Base-by-base conservation (phyloP, 805 yeast species). In the Groenewaldozyma salmanticensis region DNA sequence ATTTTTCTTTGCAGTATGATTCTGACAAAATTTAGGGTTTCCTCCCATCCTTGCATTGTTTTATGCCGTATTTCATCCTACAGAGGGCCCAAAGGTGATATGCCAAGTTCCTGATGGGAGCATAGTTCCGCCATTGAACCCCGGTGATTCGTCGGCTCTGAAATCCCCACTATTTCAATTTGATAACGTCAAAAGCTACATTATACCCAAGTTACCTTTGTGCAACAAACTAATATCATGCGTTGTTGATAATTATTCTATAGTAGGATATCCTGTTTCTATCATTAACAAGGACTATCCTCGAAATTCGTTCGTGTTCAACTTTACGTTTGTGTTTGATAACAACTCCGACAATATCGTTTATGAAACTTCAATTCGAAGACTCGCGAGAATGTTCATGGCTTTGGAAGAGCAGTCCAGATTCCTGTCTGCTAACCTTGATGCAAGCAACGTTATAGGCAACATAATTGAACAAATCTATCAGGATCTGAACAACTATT, bases 401-500 rank as follows among this genome's bases (percentile, higher is more conserved):
- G 94, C 86, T 0, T 64, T 92, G 35, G 98, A 92, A 52, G 96
- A 88, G 52, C 98, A 92, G 59, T 76, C 77, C 39, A 84, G 77
- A 51, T 65, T 83, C 34, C 59, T 92, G 22, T 84, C 95, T 4
- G 64, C 66, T 38, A 41, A 47, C 2, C 32, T 41, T 13, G 11
- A 35, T 16, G 19, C 33, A n/a, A 71, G 70, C 41, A n/a, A n/a
- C n/a, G 57, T 48, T 7, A 76, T 94, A 34, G 81, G 79, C 50
- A 80, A 84, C 50, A 66, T 90, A 40, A 74, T 92, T 18, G 86
- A 85, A 58, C 96, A 92, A 58, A 72, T 92, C n/a, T 88, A 71
- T 55, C 96, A 88, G 60, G 99, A 92, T 59, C 67, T 92, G 50
- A 94, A 92, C 62, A 86, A 84, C 57, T 94, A 88, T 62, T 85